Conservation (phyloP, 2,329 filamentous ascomycete species). For the Blastomyces parvus region DNA sequence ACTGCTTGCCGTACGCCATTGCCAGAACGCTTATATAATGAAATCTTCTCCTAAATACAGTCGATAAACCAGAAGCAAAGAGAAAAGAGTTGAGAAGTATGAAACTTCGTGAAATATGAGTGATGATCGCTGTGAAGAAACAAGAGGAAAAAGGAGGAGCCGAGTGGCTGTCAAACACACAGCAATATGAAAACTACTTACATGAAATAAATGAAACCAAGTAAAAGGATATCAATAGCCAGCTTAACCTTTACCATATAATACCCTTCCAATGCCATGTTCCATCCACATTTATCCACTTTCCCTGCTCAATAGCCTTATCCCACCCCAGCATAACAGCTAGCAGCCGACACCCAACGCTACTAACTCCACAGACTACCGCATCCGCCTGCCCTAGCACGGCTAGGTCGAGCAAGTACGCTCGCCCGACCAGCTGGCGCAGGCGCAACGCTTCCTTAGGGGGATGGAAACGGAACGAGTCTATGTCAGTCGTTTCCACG, state of each 20-base stretch:
- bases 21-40: not conserved
- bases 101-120: not conserved
- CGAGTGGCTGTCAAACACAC: not conserved
- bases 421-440: constrained; percentile 65
- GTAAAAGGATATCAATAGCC: not conserved
- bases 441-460: constrained; percentile 48
- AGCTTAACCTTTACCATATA: constrained; percentile 16
- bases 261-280: constrained; percentile 51
- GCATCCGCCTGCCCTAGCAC: constrained; percentile 61
- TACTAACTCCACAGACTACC: constrained; percentile 66
- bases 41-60: not conserved
- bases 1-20: not conserved
- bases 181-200: not conserved
- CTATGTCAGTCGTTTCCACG: constrained; percentile 2
- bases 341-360: constrained; percentile 55
- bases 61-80: not conserved
- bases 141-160: not conserved
- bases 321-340: constrained; percentile 87
- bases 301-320: constrained; percentile 45
- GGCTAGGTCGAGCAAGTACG: constrained; percentile 71
- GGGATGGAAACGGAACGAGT: constrained; percentile 21
- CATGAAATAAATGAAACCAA: not conserved
- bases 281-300: constrained; percentile 75
- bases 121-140: not conserved
- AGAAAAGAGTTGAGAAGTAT: not conserved